Evolutionary conservation across 129 eudicot species (phyloP).

Genomic region (Helianthus tuberosus): DNA sequence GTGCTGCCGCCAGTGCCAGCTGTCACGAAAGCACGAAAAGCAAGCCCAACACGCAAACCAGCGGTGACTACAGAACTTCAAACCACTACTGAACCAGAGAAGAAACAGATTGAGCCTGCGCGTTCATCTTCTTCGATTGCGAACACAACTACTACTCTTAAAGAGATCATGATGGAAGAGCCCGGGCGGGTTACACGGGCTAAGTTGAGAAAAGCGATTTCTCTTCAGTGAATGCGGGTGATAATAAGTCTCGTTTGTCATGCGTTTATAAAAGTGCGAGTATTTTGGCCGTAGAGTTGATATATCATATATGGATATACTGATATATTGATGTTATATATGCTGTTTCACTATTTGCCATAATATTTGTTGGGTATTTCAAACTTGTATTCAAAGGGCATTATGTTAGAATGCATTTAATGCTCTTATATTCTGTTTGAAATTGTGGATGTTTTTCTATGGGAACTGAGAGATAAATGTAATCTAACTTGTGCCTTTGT

Average conservation of each 20-base stretch:
- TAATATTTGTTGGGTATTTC: background rate
- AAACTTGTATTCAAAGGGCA: background rate
- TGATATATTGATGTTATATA: conserved; percentile 28
- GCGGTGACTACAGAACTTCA: conserved; percentile 33
- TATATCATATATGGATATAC: conserved; percentile 25
- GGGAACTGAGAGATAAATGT: background rate
- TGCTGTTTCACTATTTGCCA: conserved; percentile 22
- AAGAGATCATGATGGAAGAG: conserved; percentile 52
- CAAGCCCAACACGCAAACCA: conserved; percentile 29
- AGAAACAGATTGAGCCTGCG: conserved; percentile 31
- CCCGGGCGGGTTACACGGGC: conserved; percentile 56
- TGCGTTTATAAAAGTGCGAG: conserved; percentile 24
- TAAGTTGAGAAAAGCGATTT: conserved; percentile 61
- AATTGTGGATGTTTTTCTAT: background rate
- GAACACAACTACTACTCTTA: conserved; percentile 22
- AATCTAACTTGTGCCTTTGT: background rate
- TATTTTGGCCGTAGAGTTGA: conserved; percentile 28
- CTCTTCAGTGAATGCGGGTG: conserved; percentile 33
- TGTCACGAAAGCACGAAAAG: conserved; percentile 37
- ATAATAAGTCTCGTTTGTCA: conserved; percentile 14
- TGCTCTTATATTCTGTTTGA: background rate
- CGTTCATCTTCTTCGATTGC: conserved; percentile 33
- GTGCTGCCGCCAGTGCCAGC: conserved; percentile 23
- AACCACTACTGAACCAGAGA: conserved; percentile 36
- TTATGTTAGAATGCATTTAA: background rate